Evolutionary conservation across 805 yeast species (phyloP).

Genomic region (Saccharomycopsis sp.): DNA sequence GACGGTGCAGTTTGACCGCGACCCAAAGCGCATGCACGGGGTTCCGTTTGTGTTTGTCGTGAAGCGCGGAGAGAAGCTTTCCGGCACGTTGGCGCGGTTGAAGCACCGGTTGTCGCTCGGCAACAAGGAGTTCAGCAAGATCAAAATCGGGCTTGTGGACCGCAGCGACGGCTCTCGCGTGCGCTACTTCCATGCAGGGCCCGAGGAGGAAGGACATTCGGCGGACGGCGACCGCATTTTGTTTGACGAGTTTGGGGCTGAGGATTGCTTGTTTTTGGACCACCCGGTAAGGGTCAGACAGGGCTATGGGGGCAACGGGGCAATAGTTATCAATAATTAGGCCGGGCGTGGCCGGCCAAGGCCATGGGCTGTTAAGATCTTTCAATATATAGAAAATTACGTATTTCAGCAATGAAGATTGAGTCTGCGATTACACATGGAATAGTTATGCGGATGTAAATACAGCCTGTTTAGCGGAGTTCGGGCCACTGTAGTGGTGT

Average conservation of each 20-base stretch:
- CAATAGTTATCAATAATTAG: background rate
- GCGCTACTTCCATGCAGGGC: slow-evolving; percentile 28
- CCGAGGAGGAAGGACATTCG: background rate
- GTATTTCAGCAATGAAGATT: no score
- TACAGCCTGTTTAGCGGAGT: no score
- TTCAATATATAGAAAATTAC: no score
- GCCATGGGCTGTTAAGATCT: no score
- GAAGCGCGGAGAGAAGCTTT: slow-evolving; percentile 57
- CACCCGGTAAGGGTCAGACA: slow-evolving; percentile 78
- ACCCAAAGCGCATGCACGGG: slow-evolving; percentile 64
- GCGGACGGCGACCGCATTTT: slow-evolving; percentile 47
- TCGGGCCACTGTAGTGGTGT: no score
- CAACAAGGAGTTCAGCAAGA: slow-evolving; percentile 70
- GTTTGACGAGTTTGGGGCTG: slow-evolving; percentile 45
- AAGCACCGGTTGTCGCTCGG: slow-evolving; percentile 68
- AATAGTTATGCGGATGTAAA: no score
- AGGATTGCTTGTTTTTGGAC: slow-evolving; percentile 67
- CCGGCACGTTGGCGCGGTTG: slow-evolving; percentile 58
- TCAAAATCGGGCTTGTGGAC: slow-evolving; percentile 52
- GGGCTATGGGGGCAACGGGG: background rate
- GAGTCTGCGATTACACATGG: no score
- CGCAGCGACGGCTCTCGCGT: slow-evolving; percentile 23
- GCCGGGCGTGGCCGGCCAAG: no score
- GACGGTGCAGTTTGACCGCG: slow-evolving; percentile 73
- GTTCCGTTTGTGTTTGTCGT: slow-evolving; percentile 76